Evolutionary conservation across 148 eudicot species (phyloP), one percentile per base, ranked within the genome.

Genomic region (Vaccinium corymbosum): DNA sequence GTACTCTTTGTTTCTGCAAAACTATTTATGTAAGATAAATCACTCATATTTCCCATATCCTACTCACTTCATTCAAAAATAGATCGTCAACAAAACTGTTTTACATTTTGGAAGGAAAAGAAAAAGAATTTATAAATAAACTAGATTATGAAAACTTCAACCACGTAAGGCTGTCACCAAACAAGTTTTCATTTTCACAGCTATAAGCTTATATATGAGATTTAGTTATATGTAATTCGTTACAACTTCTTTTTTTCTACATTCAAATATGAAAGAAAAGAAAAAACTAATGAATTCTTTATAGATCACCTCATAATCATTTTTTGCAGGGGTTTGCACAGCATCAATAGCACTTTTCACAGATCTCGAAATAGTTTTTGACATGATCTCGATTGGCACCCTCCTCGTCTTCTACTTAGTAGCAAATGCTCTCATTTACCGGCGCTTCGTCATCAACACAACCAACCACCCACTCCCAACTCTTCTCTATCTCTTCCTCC

Each of bases 341-440:
- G 93, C 98, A 78, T 74, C 92, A 49, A 91, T 95, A 46, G 98
- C 97, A 70, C 93, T 95, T 84, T 95, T 95, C 87, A 95, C 98
- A 1, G 93, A 94, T 22, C 94, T 95, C 1, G 87, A 85, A 52
- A 89, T 95, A 80, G 93, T 95, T 50, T 83, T 94, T 1, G 91
- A 94, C 78, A 85, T 95, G 70, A 91, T 95, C 89, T 94, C 98
- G 51, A 91, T 95, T 46, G 93, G 97, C 78, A 94, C 98, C 2
- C 95, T 95, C 66, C 83, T 94, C 5, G 95, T 95, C 12, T 95
- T 93, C 91, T 92, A 92, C 89, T 81, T 95, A 75, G 98, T 95
- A 49, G 96, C 98, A 0, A 90, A 94, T 49, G 98, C 95, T 53
- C 92, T 95, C 7, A 90, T 95, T 78, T 93, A 91, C 82, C 88